Percentiles rank a stretch among this genome's conserved stretches.
Evolutionary conservation across 1,284 basidiomycete genomes (phyloP).

Genomic region (Puccinia brachypodii): DNA sequence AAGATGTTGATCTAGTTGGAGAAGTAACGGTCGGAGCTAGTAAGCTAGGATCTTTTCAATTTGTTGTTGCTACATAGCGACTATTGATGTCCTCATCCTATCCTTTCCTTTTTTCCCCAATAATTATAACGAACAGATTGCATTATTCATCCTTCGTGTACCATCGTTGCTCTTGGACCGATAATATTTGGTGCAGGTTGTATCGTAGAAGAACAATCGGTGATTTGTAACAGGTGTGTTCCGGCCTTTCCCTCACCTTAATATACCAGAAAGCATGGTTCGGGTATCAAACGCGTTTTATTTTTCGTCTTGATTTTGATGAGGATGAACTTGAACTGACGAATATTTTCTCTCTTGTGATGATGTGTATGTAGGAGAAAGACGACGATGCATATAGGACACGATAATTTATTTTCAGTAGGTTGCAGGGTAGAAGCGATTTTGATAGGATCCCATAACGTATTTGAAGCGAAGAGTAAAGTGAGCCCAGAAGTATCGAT

Average conservation of each 20-base stretch:
- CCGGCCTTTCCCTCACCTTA: too few species aligned
- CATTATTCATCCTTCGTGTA: slow-evolving; percentile 36
- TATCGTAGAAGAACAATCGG: slow-evolving; percentile 43
- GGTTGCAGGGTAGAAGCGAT: slow-evolving; percentile 40
- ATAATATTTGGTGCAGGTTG: slow-evolving; percentile 44
- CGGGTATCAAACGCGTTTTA: too few species aligned
- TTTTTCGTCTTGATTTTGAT: too few species aligned
- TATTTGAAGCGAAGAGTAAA: slow-evolving; percentile 40
- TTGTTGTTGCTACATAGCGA: neutral
- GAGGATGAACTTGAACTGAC: too few species aligned
- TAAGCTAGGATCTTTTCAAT: neutral
- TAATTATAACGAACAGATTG: slow-evolving; percentile 33
- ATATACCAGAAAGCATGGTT: too few species aligned
- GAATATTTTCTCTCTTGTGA: neutral
- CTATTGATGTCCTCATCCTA: neutral
- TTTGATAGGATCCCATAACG: slow-evolving; percentile 27
- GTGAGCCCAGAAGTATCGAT: slow-evolving; percentile 22
- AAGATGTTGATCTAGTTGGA: slow-evolving; percentile 41
- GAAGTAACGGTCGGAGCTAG: slow-evolving; percentile 42
- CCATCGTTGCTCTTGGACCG: slow-evolving; percentile 40
- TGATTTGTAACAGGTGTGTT: slow-evolving; percentile 43
- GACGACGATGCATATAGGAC: slow-evolving; percentile 30
- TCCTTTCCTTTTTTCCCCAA: neutral
- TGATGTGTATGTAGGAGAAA: neutral
- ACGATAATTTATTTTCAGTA: slow-evolving; percentile 41